Conservation (phyloP, 1,139 yeast species). For the Zygosaccharomyces pseudobailii region DNA sequence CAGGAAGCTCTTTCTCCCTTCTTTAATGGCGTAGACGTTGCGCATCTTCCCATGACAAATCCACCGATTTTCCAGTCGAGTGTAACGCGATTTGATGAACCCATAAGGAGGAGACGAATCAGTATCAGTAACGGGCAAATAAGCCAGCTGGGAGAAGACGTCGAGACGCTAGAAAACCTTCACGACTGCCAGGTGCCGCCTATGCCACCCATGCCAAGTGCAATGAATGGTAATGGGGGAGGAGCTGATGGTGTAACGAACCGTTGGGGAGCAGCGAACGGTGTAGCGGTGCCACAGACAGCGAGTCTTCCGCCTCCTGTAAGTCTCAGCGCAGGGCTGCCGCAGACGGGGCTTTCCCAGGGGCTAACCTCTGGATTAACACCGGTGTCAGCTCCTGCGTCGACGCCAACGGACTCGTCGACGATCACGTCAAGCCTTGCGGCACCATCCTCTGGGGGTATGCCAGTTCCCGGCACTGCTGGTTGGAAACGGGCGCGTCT, state of each 20-base stretch:
- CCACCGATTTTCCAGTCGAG: slow-evolving; percentile 60
- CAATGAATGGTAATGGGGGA: slow-evolving; percentile 2
- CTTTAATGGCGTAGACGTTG: slow-evolving; percentile 37
- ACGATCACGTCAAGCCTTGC: slow-evolving; percentile 1
- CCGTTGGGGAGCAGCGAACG: background rate
- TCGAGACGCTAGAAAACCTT: slow-evolving; percentile 26
- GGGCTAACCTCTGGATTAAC: background rate
- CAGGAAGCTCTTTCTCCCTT: slow-evolving; percentile 36
- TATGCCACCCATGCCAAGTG: slow-evolving; percentile 17
- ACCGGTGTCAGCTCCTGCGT: background rate
- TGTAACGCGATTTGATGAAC: slow-evolving; percentile 37
- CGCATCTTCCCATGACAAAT: slow-evolving; percentile 52
- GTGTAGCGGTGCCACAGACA: background rate
- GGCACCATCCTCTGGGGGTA: slow-evolving; percentile 33
- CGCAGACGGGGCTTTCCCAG: background rate
- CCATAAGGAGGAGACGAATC: slow-evolving; percentile 50
- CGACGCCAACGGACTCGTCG: background rate
- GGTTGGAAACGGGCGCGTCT: slow-evolving; percentile 73
- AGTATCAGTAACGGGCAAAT: slow-evolving; percentile 79
- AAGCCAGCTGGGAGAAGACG: slow-evolving; percentile 48
- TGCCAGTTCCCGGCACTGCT: slow-evolving; percentile 72
- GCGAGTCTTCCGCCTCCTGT: background rate
- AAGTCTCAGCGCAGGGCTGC: background rate
- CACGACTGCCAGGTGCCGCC: slow-evolving; percentile 36
- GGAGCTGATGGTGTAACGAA: background rate